Evolutionary conservation across 345 rosid genomes (phyloP).

Genomic region (Odontarrhena argentea): DNA sequence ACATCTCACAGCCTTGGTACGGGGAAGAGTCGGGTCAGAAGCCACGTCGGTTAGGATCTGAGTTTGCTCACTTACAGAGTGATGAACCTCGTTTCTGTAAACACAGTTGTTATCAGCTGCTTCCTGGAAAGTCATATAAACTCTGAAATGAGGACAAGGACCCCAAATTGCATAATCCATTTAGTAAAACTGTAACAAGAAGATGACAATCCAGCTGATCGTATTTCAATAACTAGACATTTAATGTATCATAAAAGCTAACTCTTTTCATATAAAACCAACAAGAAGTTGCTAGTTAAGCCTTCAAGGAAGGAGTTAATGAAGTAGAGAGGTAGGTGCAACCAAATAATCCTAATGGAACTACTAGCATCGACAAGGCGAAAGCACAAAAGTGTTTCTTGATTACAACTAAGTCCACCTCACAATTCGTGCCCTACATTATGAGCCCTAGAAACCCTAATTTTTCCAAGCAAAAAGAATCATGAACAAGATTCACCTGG

Average conservation of each 20-base stretch:
- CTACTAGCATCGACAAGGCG: neutral
- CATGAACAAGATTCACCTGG: constrained; percentile 46
- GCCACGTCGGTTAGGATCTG: constrained; percentile 71
- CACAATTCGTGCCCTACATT: constrained; percentile 9
- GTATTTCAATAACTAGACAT: neutral
- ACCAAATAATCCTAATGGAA: neutral
- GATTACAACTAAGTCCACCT: neutral
- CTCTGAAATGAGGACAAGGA: neutral
- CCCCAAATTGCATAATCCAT: neutral
- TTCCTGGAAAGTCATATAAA: constrained; percentile 50
- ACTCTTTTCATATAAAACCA: neutral
- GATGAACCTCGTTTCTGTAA: constrained; percentile 70
- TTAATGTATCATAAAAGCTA: neutral
- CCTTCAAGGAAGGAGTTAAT: neutral
- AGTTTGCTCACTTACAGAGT: constrained; percentile 65
- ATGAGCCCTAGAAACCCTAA: constrained; percentile 7
- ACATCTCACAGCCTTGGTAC: constrained; percentile 66
- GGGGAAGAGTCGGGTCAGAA: constrained; percentile 82
- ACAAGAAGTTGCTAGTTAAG: neutral
- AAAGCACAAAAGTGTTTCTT: neutral
- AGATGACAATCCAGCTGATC: neutral
- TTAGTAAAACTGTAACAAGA: neutral
- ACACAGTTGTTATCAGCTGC: constrained; percentile 60
- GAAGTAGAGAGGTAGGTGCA: constrained; percentile 5
- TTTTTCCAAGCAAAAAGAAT: neutral